phyloP scores from a whole-genome alignment of 768 basidiomycete species.

The Hemileccinum impolitum region DNA sequence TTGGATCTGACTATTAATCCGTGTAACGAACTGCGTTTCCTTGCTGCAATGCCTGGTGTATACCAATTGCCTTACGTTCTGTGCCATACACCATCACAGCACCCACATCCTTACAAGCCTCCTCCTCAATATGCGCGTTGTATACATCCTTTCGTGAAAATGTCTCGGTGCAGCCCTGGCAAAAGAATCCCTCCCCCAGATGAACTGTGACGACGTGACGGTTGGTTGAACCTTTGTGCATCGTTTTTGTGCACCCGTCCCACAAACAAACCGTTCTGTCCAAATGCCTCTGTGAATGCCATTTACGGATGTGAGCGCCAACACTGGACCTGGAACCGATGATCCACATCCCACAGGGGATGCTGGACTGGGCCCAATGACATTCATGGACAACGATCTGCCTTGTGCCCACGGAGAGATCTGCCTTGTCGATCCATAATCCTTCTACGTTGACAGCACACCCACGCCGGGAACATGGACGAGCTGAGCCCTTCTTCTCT shows the following conservation, averaged over 20 bases:
- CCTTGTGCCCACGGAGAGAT: not conserved
- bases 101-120: not conserved
- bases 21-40: not conserved
- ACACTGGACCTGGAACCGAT: conserved; percentile 1
- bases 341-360: conserved; percentile 12
- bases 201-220: conserved; percentile 8
- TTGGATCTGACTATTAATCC: not conserved
- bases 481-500: not conserved
- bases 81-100: conserved; percentile 1
- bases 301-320: conserved; percentile 8
- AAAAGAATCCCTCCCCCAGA: conserved; percentile 5
- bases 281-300: not conserved
- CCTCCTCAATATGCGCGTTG: not conserved
- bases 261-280: not conserved
- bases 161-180: not conserved
- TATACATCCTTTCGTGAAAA: conserved; percentile 10
- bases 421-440: conserved; percentile 3
- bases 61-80: not conserved
- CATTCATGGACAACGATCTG: conserved; percentile 8
- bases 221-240: conserved; percentile 6
- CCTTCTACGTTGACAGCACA: conserved; percentile 1
- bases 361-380: conserved; percentile 1
- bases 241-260: conserved; percentile 1
- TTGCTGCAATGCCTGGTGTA: not conserved
- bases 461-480: not conserved